Evolutionary conservation across 331 rosid species (phyloP).

Genomic region (Stylosanthes scabra): DNA sequence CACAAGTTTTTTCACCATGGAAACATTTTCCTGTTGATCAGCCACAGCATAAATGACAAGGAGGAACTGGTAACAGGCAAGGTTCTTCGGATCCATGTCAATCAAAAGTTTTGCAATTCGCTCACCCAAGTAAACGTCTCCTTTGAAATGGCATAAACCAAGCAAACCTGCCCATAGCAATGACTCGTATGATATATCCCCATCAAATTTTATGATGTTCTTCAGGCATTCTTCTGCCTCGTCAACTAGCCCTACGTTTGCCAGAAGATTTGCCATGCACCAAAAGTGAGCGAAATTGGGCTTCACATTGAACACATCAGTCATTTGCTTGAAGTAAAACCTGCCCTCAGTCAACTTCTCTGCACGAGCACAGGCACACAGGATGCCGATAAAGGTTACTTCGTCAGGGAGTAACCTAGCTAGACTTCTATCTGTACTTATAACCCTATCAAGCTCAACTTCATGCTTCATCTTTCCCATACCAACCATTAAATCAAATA

Average conservation of each 20-base stretch:
- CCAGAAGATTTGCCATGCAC: constrained; percentile 77
- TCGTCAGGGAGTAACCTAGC: constrained; percentile 58
- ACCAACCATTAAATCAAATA: constrained; percentile 56
- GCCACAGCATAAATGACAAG: constrained; percentile 72
- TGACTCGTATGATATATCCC: constrained; percentile 47
- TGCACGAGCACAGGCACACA: constrained; percentile 76
- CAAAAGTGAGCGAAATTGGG: constrained; percentile 82
- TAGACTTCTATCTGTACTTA: constrained; percentile 24
- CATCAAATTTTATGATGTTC: constrained; percentile 50
- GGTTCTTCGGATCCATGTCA: constrained; percentile 63
- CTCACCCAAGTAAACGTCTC: constrained; percentile 63
- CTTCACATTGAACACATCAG: constrained; percentile 48
- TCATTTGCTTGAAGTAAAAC: constrained; percentile 66
- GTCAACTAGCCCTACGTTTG: constrained; percentile 49
- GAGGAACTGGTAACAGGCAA: constrained; percentile 60
- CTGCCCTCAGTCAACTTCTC: constrained; percentile 57
- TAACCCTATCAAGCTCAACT: constrained; percentile 24
- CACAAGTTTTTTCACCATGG: constrained; percentile 56
- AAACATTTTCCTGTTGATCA: constrained; percentile 77
- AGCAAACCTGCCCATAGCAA: constrained; percentile 66
- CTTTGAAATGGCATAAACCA: constrained; percentile 57
- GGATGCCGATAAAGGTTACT: constrained; percentile 68
- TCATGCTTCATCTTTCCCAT: constrained; percentile 34
- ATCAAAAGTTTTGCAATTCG: constrained; percentile 57
- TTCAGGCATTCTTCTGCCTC: constrained; percentile 62